These are phyloP conservation scores for Amanita jacksonii DNA, from an alignment of 768 basidiomycete species.

Conservation along the genomic window DNA sequence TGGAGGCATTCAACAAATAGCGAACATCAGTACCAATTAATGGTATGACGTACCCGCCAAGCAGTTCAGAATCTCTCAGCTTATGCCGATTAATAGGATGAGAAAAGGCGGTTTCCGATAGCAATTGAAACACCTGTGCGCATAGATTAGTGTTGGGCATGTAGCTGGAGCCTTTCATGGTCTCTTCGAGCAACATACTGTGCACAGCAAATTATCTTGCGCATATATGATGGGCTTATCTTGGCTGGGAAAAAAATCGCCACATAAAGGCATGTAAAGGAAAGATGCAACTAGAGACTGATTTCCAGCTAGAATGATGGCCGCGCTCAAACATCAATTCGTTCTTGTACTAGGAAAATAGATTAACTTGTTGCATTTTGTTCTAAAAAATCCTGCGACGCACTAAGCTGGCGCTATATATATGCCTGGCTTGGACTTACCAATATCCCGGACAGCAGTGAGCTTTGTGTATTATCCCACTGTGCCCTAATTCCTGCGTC, in stretches of 20 bases:
- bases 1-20: background rate
- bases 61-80: slow-evolving; percentile 30
- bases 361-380: slow-evolving; percentile 17
- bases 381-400: slow-evolving; percentile 23
- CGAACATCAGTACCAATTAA: background rate
- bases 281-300: slow-evolving; percentile 16
- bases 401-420: slow-evolving; percentile 15
- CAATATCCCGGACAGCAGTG: slow-evolving; percentile 44
- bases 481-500: slow-evolving; percentile 12
- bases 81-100: slow-evolving; percentile 33
- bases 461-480: slow-evolving; percentile 39
- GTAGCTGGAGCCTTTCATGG: slow-evolving; percentile 11
- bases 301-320: slow-evolving; percentile 25
- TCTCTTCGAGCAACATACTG: slow-evolving; percentile 7
- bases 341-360: slow-evolving; percentile 4
- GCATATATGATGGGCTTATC: slow-evolving; percentile 4
- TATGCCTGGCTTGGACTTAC: slow-evolving; percentile 21
- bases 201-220: slow-evolving; percentile 6
- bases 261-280: slow-evolving; percentile 11
- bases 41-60: slow-evolving; percentile 37
- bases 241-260: slow-evolving; percentile 19
- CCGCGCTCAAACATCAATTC: slow-evolving; percentile 17
- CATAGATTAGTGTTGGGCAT: slow-evolving; percentile 3
- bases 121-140: slow-evolving; percentile 41
- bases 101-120: slow-evolving; percentile 36